Base-by-base conservation (phyloP, 768 basidiomycete genomes). In the Podaxis sp. region DNA sequence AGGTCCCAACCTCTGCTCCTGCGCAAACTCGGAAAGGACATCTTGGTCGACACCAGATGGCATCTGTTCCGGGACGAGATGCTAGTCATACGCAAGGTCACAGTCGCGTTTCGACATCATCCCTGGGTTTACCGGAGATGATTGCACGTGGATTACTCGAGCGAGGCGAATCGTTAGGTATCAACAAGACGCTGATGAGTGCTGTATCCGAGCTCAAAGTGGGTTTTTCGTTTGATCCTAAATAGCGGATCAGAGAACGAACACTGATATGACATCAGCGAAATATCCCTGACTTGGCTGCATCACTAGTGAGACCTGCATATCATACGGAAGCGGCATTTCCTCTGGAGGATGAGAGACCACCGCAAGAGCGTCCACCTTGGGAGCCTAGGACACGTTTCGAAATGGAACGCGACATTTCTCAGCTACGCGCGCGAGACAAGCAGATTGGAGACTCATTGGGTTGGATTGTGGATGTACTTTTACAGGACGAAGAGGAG, bases 241-340 rank as follows among this genome's bases (percentile, higher is more conserved):
- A 10, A 4, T 44, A 38, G 7, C 32, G 27, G 54, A 32, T 36
- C 57, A 50, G 25, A 25, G n/a, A 44, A 35, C 38, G 44, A 48
- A 65, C 65, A 52, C 56, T 28, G 59, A 58, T 63, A 64, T 25
- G 40, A 58, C 62, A 55, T 2, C 63, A 93, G 92, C 87, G 85
- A 57, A 95, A 93, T 70, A 82, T 96, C 11, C 93, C 94, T 1
- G 94, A 96, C 64, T 68, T 95, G n/a, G 78, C 88, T 10, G 81
- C 82, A 7, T 84, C 86, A 11, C 77, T 94, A 11, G 80, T 82
- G 37, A 85, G 84, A 21, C 75, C 88, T 4, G 81, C 86, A 1
- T 79, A 78, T 47, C 68, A 74, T 23, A 69, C 79, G 1, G 72
- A 76, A 38, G 66, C 82, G 2, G 77, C 85, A 1, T 88, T 88